Conservation (phyloP, 768 basidiomycete species). For the Mycena epipterygia region DNA sequence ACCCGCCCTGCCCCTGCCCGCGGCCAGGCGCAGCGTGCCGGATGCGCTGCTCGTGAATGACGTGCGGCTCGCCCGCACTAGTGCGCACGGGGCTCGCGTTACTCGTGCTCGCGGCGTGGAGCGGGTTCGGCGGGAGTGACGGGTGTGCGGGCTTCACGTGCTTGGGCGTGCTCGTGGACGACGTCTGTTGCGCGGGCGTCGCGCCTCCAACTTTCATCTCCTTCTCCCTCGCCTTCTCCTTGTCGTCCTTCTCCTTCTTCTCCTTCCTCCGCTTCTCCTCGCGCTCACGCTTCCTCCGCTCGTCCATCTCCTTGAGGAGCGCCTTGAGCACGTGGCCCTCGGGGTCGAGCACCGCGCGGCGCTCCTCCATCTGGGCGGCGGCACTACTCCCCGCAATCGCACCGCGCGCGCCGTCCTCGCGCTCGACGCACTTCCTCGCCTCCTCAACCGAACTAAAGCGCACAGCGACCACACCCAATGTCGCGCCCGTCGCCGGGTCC, state of each 20-base stretch:
- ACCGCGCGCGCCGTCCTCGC: conserved; percentile 75
- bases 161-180: neutral
- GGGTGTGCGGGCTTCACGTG: conserved; percentile 10
- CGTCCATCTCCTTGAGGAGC: conserved; percentile 72
- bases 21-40: too few species aligned
- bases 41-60: too few species aligned
- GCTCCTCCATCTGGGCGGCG: conserved; percentile 61
- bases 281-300: conserved; percentile 59
- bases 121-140: conserved; percentile 20
- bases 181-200: neutral
- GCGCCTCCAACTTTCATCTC: neutral
- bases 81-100: conserved; percentile 1
- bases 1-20: neutral
- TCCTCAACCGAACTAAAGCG: conserved; percentile 75
- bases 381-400: conserved; percentile 63
- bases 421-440: conserved; percentile 74
- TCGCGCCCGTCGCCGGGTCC: conserved; percentile 83
- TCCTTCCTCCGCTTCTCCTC: conserved; percentile 68
- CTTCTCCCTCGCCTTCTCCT: conserved; percentile 35
- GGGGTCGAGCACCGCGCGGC: conserved; percentile 85
- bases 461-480: conserved; percentile 86
- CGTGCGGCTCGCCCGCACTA: too few species aligned
- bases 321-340: conserved; percentile 75
- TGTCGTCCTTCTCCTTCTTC: conserved; percentile 52
- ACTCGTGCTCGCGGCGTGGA: neutral